phyloP scores from a whole-genome alignment of 192 early-diverging fungal genomes.

The Mortierella claussenii region DNA sequence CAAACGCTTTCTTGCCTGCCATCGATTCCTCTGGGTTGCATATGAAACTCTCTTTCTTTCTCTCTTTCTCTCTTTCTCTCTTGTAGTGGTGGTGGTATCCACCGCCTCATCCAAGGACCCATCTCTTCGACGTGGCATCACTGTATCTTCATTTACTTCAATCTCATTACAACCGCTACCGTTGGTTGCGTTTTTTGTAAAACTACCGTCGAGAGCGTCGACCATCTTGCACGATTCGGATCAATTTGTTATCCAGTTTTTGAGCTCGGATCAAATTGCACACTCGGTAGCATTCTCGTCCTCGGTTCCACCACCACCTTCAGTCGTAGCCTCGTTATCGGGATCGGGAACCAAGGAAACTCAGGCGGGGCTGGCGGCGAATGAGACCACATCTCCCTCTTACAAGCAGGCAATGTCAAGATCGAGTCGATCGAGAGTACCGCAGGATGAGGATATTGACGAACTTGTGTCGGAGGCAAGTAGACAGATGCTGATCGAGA shows the following conservation, averaged over 20 bases:
- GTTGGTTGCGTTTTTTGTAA: conserved; percentile 69
- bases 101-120: conserved; percentile 50
- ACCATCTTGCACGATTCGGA: conserved; percentile 58
- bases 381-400: too few relatives aligned
- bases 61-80: conserved; percentile 3
- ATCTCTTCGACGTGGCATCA: conserved; percentile 64
- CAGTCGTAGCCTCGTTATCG: neutral
- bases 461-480: conserved; percentile 31
- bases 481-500: conserved; percentile 21
- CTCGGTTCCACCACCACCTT: conserved; percentile 51
- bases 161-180: conserved; percentile 69
- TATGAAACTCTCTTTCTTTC: too few relatives aligned
- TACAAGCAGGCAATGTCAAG: neutral
- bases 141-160: conserved; percentile 74
- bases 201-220: conserved; percentile 69
- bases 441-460: conserved; percentile 35
- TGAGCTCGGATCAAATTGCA: conserved; percentile 63
- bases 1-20: too few relatives aligned
- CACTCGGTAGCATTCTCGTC: conserved; percentile 71
- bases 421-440: neutral
- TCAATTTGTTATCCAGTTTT: conserved; percentile 69
- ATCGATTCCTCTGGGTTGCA: too few relatives aligned
- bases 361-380: neutral
- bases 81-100: conserved; percentile 63
- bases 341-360: too few relatives aligned